These are phyloP conservation scores for Aspergillus chevalieri DNA, from an alignment of 2,329 filamentous ascomycete species.

Conservation along the genomic window DNA sequence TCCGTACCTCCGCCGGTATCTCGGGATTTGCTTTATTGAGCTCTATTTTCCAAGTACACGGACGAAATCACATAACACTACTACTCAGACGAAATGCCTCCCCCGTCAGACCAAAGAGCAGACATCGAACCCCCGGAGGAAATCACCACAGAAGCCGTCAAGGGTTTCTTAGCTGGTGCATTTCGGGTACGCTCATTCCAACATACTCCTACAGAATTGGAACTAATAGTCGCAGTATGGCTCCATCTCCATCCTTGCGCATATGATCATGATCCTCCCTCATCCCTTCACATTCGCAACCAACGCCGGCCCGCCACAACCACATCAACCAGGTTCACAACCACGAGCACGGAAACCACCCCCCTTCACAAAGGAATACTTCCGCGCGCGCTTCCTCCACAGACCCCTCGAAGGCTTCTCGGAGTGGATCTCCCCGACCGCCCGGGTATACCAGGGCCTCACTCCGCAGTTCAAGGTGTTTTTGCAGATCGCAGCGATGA, in stretches of 20 bases:
- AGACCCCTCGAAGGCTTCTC: slow-evolving; percentile 45
- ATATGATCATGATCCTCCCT: slow-evolving; percentile 39
- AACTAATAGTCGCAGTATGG: slow-evolving; percentile 29
- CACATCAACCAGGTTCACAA: slow-evolving; percentile 2
- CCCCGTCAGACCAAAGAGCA: slow-evolving; percentile 33
- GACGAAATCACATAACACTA: too few relatives aligned
- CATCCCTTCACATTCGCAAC: slow-evolving; percentile 37
- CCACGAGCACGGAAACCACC: slow-evolving; percentile 2
- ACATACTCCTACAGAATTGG: neutral
- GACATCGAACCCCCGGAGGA: slow-evolving; percentile 39
- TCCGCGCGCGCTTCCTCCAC: slow-evolving; percentile 30
- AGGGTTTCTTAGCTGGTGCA: slow-evolving; percentile 39
- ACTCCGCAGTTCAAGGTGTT: slow-evolving; percentile 47
- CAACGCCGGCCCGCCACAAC: slow-evolving; percentile 19
- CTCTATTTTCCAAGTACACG: too few relatives aligned
- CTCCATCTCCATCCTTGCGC: slow-evolving; percentile 41
- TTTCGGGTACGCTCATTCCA: slow-evolving; percentile 32
- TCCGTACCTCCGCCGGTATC: too few relatives aligned
- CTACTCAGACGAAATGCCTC: slow-evolving; percentile 27
- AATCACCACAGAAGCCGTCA: slow-evolving; percentile 35
- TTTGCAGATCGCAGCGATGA: slow-evolving; percentile 44
- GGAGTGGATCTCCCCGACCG: slow-evolving; percentile 38
- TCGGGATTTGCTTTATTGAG: too few relatives aligned
- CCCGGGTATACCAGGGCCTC: slow-evolving; percentile 41
- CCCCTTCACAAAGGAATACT: slow-evolving; percentile 24